Conservation (phyloP, 768 basidiomycete genomes). For the Suillus subluteus region DNA sequence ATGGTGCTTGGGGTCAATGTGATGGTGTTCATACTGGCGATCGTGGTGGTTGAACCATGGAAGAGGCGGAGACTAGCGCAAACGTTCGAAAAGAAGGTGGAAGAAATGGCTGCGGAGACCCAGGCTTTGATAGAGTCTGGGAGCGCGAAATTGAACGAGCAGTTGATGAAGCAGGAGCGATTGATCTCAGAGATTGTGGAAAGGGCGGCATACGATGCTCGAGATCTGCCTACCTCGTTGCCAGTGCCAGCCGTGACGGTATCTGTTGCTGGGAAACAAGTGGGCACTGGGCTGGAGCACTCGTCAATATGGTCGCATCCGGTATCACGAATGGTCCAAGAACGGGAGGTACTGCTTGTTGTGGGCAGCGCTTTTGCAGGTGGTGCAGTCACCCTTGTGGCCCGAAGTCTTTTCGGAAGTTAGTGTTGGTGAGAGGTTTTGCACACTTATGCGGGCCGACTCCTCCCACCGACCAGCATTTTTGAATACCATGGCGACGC, state of each 20-base stretch:
- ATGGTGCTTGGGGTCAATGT: slow-evolving; percentile 87
- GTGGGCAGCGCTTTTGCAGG: slow-evolving; percentile 33
- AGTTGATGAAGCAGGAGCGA: slow-evolving; percentile 52
- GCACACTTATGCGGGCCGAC: background rate
- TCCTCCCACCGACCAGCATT: background rate
- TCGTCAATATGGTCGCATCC: slow-evolving; percentile 9
- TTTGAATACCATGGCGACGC: slow-evolving; percentile 15
- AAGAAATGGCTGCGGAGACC: slow-evolving; percentile 49
- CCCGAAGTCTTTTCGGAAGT: slow-evolving; percentile 22
- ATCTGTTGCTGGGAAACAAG: slow-evolving; percentile 9
- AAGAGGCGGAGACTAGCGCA: slow-evolving; percentile 85
- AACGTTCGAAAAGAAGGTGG: slow-evolving; percentile 86
- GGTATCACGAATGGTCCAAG: slow-evolving; percentile 14
- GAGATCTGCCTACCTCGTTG: slow-evolving; percentile 10
- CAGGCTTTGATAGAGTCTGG: slow-evolving; percentile 50
- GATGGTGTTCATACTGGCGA: slow-evolving; percentile 87
- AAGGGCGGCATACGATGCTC: slow-evolving; percentile 19
- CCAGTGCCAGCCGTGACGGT: slow-evolving; percentile 14
- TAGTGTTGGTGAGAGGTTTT: background rate
- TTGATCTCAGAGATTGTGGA: slow-evolving; percentile 34
- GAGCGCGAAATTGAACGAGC: slow-evolving; percentile 49
- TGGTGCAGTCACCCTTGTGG: slow-evolving; percentile 28
- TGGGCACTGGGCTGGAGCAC: background rate
- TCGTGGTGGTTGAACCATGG: slow-evolving; percentile 94
- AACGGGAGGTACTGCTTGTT: slow-evolving; percentile 31